Evolutionary conservation across 2,329 filamentous ascomycete species (phyloP).

Genomic region (Zasmidium cellare): DNA sequence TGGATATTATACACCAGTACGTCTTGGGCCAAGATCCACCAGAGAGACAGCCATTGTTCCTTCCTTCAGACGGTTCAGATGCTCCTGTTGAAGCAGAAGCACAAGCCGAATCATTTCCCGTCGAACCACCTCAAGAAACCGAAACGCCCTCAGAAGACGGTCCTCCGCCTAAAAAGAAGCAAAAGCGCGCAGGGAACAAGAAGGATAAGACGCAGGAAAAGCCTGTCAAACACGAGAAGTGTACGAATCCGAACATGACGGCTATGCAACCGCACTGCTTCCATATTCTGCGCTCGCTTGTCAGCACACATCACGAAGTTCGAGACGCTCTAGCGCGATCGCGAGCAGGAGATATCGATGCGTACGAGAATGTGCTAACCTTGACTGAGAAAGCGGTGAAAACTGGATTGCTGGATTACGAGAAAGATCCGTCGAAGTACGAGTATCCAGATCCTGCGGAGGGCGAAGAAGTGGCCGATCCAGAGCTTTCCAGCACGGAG

Average conservation of each 20-base stretch:
- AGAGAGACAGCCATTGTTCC: constrained; percentile 68
- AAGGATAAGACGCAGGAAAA: constrained; percentile 38
- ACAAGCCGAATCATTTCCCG: not conserved
- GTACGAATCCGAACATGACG: constrained; percentile 65
- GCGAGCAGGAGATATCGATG: constrained; percentile 68
- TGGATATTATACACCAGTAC: constrained; percentile 84
- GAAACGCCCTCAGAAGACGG: constrained; percentile 23
- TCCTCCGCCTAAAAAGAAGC: constrained; percentile 54
- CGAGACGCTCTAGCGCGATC: constrained; percentile 77
- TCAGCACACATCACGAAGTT: constrained; percentile 77
- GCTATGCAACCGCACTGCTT: constrained; percentile 92
- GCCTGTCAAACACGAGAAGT: constrained; percentile 45
- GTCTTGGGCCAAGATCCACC: constrained; percentile 69
- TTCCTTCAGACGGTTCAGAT: constrained; percentile 61
- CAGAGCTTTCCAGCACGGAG: constrained; percentile 45
- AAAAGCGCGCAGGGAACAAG: constrained; percentile 42
- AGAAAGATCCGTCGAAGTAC: constrained; percentile 42
- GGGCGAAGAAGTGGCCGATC: constrained; percentile 21
- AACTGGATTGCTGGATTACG: constrained; percentile 68
- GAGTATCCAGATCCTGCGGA: constrained; percentile 25
- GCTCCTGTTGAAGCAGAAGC: constrained; percentile 37
- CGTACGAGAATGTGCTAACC: constrained; percentile 72
- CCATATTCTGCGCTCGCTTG: constrained; percentile 80
- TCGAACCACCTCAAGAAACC: not conserved
- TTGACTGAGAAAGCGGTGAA: constrained; percentile 76